These are phyloP conservation scores for Pseudoscleropodium purum DNA, from an alignment of 225 moss, liverwort and hornwort species.

Conservation along the genomic window DNA sequence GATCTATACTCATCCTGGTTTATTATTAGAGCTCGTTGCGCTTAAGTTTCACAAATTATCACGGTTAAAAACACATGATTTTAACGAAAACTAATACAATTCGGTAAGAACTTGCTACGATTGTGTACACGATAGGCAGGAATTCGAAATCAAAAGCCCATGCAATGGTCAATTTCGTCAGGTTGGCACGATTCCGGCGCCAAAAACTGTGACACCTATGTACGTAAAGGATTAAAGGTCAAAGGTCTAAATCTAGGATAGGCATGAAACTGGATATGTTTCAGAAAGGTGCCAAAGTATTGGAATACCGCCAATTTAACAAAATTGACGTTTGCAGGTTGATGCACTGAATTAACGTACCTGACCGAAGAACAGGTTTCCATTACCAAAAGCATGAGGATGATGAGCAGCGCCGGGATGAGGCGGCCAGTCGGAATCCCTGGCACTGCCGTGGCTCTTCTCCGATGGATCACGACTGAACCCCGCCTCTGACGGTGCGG, in stretches of 20 bases:
- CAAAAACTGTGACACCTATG: not conserved
- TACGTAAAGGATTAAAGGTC: not conserved
- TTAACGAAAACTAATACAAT: not conserved
- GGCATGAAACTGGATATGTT: not conserved
- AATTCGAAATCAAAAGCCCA: not conserved
- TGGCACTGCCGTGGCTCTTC: conserved; percentile 23
- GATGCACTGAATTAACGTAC: not conserved
- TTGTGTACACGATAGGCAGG: not conserved
- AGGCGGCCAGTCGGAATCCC: conserved; percentile 33
- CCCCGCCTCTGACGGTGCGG: not conserved
- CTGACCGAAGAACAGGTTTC: conserved; percentile 36
- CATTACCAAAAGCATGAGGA: conserved; percentile 13
- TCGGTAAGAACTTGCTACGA: too few relatives aligned
- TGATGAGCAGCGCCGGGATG: conserved; percentile 26
- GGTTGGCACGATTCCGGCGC: not conserved
- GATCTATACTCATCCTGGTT: not conserved
- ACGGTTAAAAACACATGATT: not conserved
- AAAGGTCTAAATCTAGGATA: not conserved
- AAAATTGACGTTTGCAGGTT: too few relatives aligned
- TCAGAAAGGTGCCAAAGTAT: not conserved
- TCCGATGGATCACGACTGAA: conserved; percentile 26
- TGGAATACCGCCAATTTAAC: not conserved
- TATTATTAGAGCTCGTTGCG: not conserved
- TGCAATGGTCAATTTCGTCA: not conserved
- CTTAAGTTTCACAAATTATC: not conserved